Conservation (phyloP, 371 early-diverging fungal genomes). For the Batrachochytrium dendrobatidis region DNA sequence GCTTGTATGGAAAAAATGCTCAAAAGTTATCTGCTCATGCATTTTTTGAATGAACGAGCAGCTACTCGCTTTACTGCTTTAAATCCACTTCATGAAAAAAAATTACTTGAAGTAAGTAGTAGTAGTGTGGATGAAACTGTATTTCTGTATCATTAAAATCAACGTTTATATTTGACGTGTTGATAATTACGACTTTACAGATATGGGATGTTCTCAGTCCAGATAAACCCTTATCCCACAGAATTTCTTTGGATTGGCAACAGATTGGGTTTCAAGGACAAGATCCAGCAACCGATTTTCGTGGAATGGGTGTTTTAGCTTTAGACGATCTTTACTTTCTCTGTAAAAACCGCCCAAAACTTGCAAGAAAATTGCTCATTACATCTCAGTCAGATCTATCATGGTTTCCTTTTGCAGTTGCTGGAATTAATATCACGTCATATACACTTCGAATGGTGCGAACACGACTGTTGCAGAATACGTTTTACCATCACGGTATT, state of each 20-base stretch:
- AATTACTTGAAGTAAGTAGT: conserved; percentile 48
- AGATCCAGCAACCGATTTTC: conserved; percentile 82
- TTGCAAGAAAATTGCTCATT: conserved; percentile 43
- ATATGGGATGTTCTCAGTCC: conserved; percentile 68
- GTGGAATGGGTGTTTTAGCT: conserved; percentile 78
- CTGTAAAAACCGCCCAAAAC: conserved; percentile 49
- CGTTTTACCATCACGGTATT: conserved; percentile 53
- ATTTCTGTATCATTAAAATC: no score
- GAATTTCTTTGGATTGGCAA: conserved; percentile 61
- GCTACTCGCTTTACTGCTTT: conserved; percentile 61
- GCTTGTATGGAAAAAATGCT: conserved; percentile 45
- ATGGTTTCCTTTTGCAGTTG: conserved; percentile 36
- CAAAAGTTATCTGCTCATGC: conserved; percentile 46
- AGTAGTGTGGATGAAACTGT: no score
- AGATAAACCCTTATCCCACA: conserved; percentile 37
- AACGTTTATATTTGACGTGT: no score
- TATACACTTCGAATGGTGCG: conserved; percentile 57
- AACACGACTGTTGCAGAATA: conserved; percentile 57
- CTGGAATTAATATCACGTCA: conserved; percentile 73
- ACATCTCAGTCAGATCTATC: conserved; percentile 41
- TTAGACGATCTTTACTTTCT: conserved; percentile 68
- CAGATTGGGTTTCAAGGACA: conserved; percentile 76
- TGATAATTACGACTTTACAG: no score
- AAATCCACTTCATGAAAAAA: conserved; percentile 56
- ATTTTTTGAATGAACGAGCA: conserved; percentile 52